phyloP scores from a whole-genome alignment of 1,139 yeast species.

The Scheffersomyces insectosa region DNA sequence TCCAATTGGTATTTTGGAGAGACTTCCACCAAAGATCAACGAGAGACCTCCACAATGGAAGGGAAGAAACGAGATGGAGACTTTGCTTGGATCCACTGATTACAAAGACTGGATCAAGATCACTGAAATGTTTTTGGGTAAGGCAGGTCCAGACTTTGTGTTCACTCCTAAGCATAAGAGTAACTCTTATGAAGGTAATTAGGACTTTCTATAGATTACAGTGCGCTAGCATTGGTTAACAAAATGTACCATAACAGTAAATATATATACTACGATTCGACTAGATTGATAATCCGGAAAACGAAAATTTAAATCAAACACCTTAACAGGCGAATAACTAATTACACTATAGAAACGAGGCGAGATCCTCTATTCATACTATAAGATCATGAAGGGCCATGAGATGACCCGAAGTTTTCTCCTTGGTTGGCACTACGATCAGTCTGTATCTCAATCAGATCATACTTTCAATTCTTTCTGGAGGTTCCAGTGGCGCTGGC shows the following conservation, averaged over 20 bases:
- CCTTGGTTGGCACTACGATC: background rate
- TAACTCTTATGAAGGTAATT: slow-evolving; percentile 56
- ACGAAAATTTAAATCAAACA: background rate
- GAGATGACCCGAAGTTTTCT: too few relatives aligned
- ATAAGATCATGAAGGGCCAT: too few relatives aligned
- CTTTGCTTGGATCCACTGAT: slow-evolving; percentile 80
- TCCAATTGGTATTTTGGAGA: slow-evolving; percentile 90
- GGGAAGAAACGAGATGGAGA: slow-evolving; percentile 94
- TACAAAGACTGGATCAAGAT: slow-evolving; percentile 95
- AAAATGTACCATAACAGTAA: background rate
- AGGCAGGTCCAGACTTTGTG: slow-evolving; percentile 69
- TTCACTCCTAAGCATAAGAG: slow-evolving; percentile 95
- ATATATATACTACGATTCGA: background rate
- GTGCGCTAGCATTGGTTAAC: background rate
- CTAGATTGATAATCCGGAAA: background rate
- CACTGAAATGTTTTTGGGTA: slow-evolving; percentile 94
- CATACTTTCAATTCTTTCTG: too few relatives aligned
- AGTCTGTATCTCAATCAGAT: background rate
- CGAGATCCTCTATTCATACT: too few relatives aligned
- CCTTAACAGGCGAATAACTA: background rate
- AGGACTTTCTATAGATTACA: too few relatives aligned
- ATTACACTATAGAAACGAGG: background rate
- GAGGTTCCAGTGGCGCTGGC: slow-evolving; percentile 18
- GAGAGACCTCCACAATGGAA: slow-evolving; percentile 93
- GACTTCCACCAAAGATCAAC: slow-evolving; percentile 83